Percentiles rank a stretch among this genome's conserved stretches.
Evolutionary conservation across 441 rosid genomes (phyloP).

Genomic region (Erodium texanum): DNA sequence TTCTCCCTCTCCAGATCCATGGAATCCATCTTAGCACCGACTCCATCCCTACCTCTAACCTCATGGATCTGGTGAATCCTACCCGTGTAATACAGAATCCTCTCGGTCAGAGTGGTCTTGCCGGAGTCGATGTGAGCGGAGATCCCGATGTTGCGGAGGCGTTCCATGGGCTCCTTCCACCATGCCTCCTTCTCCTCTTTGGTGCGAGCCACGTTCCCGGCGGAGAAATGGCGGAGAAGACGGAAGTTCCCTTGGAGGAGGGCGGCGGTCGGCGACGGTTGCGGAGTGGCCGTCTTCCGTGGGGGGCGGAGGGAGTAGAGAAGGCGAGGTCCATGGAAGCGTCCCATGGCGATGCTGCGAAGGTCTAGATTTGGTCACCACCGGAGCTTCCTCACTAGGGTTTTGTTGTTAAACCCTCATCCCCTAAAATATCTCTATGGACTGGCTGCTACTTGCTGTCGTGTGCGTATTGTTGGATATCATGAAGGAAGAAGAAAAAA

Average conservation of each 20-base stretch:
- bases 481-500: no score
- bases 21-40: constrained; percentile 96
- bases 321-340: constrained; percentile 44
- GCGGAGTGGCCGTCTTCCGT: constrained; percentile 15
- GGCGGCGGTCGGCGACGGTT: constrained; percentile 40
- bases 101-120: constrained; percentile 90
- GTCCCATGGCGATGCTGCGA: constrained; percentile 39
- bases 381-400: constrained; percentile 6
- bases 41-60: constrained; percentile 89
- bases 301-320: constrained; percentile 36
- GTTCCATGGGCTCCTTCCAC: constrained; percentile 92
- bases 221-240: constrained; percentile 47
- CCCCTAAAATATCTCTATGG: no score
- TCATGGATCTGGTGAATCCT: constrained; percentile 95
- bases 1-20: constrained; percentile 96
- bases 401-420: constrained; percentile 22
- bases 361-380: constrained; percentile 13
- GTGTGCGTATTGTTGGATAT: no score
- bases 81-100: constrained; percentile 78
- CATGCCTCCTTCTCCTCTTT: constrained; percentile 76
- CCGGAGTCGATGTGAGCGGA: constrained; percentile 98
- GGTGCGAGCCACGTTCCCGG: constrained; percentile 59
- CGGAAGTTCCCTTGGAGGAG: constrained; percentile 47
- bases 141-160: constrained; percentile 82
- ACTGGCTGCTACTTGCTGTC: no score